A percentile compares a stretch with the other conserved stretches of the same genome.
Conservation (phyloP, 768 basidiomycete genomes). For the Boletus pseudo-olivaceus region DNA sequence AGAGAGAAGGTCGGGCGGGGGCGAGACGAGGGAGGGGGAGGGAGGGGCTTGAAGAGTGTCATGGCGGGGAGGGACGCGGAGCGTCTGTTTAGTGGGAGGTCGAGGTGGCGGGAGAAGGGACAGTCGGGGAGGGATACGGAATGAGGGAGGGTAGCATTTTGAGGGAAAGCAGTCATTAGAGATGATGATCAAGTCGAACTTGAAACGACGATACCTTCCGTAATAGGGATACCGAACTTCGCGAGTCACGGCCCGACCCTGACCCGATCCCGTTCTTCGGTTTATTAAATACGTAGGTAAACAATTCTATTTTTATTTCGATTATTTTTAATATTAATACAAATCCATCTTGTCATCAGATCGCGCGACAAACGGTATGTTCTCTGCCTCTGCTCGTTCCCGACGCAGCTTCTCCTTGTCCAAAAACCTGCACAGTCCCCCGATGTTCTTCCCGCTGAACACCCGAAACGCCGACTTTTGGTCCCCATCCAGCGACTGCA, state of each 20-base stretch:
- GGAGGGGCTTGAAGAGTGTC: conserved; percentile 14
- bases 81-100: background rate
- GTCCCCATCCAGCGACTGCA: conserved; percentile 59
- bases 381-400: conserved; percentile 54
- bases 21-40: background rate
- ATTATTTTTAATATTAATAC: conserved; percentile 36
- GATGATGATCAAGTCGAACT: background rate
- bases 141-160: background rate
- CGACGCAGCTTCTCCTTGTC: conserved; percentile 64
- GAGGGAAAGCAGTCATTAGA: background rate
- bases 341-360: conserved; percentile 64
- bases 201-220: conserved; percentile 4
- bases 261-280: background rate
- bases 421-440: conserved; percentile 60
- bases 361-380: conserved; percentile 56
- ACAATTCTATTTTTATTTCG: background rate
- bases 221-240: background rate
- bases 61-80: conserved; percentile 39
- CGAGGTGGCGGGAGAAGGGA: background rate
- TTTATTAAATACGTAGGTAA: too few species aligned
- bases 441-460: conserved; percentile 68
- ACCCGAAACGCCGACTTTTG: conserved; percentile 76
- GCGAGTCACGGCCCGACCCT: background rate
- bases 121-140: background rate
- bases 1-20: conserved; percentile 16